Conservation (phyloP, 176 grass and related monocot species). For the Oryza brachyantha region DNA sequence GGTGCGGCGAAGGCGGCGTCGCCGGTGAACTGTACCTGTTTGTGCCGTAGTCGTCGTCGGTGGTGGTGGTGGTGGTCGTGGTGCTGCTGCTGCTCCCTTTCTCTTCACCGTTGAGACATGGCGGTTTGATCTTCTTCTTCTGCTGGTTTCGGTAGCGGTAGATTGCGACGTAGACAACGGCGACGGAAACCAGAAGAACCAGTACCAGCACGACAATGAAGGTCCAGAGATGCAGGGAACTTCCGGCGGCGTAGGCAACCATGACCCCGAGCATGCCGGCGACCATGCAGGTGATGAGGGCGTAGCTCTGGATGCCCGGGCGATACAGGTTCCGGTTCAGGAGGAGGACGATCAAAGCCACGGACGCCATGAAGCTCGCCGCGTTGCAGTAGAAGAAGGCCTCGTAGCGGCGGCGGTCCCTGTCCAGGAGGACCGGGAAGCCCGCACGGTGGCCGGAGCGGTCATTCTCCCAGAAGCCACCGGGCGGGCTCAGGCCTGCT, state of each 20-base stretch:
- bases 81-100: too few species aligned
- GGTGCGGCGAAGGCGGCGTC: too few species aligned
- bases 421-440: neutral
- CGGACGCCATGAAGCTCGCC: neutral
- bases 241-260: neutral
- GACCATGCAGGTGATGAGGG: neutral
- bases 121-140: neutral
- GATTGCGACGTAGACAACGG: neutral
- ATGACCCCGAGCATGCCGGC: neutral
- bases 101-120: too few species aligned
- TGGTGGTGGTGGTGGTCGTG: too few species aligned
- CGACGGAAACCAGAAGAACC: neutral
- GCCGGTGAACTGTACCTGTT: too few species aligned
- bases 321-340: neutral
- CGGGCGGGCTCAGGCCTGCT: neutral
- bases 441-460: neutral
- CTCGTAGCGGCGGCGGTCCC: neutral
- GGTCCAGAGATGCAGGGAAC: neutral
- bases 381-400: slow-evolving; percentile 28
- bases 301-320: neutral
- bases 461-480: neutral
- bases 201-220: neutral
- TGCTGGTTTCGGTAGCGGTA: too few species aligned
- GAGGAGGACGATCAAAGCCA: slow-evolving; percentile 11
- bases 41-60: too few species aligned